A percentile compares a stretch with the other conserved stretches of the same genome.
Conservation (phyloP, 495 filamentous ascomycete species). For the Clohesyomyces aquaticus region DNA sequence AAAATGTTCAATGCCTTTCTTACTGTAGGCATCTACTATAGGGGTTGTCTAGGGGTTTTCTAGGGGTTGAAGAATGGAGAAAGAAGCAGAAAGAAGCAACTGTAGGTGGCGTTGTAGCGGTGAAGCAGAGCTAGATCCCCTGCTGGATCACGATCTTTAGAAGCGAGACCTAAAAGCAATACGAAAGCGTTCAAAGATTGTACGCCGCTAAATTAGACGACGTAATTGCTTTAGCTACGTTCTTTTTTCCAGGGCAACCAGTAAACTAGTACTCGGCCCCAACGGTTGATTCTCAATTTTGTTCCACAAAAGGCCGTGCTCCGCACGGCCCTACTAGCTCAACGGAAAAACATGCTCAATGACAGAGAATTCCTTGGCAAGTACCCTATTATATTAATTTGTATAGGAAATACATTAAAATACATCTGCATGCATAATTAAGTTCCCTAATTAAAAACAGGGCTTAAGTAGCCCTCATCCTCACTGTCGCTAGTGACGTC, state of each 20-base stretch:
- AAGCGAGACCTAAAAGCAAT: slow-evolving; percentile 11
- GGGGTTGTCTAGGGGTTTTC: not conserved
- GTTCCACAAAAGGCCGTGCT: too few species aligned
- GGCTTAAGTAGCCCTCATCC: too few species aligned
- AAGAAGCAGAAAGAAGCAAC: slow-evolving; percentile 12
- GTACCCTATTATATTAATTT: too few species aligned
- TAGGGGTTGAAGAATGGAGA: slow-evolving; percentile 6
- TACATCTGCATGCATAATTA: too few species aligned
- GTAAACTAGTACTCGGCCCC: too few species aligned
- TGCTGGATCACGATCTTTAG: slow-evolving; percentile 3
- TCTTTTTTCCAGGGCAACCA: slow-evolving; percentile 6
- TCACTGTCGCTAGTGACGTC: too few species aligned
- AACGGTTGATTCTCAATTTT: too few species aligned
- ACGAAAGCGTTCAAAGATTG: slow-evolving; percentile 2
- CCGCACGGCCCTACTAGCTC: too few species aligned
- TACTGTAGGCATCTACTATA: not conserved
- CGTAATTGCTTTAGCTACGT: slow-evolving; percentile 11
- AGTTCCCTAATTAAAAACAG: too few species aligned
- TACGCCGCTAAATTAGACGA: slow-evolving; percentile 1
- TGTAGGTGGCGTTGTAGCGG: slow-evolving; percentile 8
- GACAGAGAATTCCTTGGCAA: too few species aligned
- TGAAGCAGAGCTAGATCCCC: slow-evolving; percentile 9
- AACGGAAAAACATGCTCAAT: too few species aligned
- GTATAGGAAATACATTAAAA: too few species aligned
- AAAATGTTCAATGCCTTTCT: not conserved